Conservation (phyloP, 2,329 filamentous ascomycete species). For the Phoma sp. region DNA sequence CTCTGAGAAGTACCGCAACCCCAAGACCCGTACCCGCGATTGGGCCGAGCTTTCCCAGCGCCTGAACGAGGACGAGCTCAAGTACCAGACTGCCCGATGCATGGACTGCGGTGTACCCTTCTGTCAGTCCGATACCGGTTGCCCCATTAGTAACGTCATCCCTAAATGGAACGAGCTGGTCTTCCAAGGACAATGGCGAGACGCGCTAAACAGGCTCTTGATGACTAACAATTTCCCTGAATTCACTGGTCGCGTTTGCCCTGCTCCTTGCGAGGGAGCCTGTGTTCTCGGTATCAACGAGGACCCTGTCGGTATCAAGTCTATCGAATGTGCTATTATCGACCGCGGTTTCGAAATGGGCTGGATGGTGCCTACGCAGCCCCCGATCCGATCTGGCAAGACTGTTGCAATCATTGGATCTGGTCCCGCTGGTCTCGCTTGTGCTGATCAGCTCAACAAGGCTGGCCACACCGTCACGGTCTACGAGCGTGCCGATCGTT, state of each 20-base stretch:
- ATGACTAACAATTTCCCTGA: slow-evolving; percentile 99
- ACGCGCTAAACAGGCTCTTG: slow-evolving; percentile 86
- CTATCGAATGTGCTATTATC: slow-evolving; percentile 96
- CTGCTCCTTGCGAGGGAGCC: slow-evolving; percentile 93
- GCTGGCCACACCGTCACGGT: slow-evolving; percentile 88
- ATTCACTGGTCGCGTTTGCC: slow-evolving; percentile 96
- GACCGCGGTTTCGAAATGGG: slow-evolving; percentile 97
- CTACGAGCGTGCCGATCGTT: slow-evolving; percentile 89
- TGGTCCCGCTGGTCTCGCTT: slow-evolving; percentile 87
- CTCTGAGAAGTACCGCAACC: slow-evolving; percentile 88
- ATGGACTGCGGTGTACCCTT: slow-evolving; percentile 99
- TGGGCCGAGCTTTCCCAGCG: slow-evolving; percentile 91
- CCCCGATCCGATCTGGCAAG: slow-evolving; percentile 83
- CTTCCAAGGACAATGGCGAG: slow-evolving; percentile 72
- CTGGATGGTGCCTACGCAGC: slow-evolving; percentile 89
- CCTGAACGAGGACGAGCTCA: slow-evolving; percentile 91
- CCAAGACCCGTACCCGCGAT: slow-evolving; percentile 84
- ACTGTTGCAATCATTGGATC: slow-evolving; percentile 88
- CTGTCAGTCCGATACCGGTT: slow-evolving; percentile 95
- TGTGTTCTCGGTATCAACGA: slow-evolving; percentile 97
- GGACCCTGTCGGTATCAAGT: slow-evolving; percentile 97
- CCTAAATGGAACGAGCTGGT: slow-evolving; percentile 94
- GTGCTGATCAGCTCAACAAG: slow-evolving; percentile 92
- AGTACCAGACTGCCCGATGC: slow-evolving; percentile 94
- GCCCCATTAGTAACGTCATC: slow-evolving; percentile 96